phyloP scores from a whole-genome alignment of 2,329 filamentous ascomycete species.

The Talaromyces sp. region DNA sequence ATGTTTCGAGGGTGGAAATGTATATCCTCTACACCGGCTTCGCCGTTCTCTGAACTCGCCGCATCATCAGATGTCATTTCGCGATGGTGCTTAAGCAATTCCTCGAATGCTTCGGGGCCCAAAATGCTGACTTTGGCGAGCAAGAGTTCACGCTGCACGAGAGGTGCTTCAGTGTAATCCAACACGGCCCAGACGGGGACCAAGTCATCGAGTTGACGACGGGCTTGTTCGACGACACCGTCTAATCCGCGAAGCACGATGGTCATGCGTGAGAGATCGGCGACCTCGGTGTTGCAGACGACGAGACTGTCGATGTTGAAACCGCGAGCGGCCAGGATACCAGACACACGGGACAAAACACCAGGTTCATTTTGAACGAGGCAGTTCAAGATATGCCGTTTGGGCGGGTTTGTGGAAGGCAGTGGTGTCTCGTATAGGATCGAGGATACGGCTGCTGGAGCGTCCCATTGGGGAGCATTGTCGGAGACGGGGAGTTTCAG shows the following conservation, averaged over 20 bases:
- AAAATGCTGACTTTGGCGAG: slow-evolving; percentile 96
- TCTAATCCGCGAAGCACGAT: slow-evolving; percentile 96
- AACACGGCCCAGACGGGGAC: slow-evolving; percentile 98
- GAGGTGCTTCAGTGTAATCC: slow-evolving; percentile 86
- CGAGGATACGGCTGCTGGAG: slow-evolving; percentile 90
- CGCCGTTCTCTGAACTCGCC: slow-evolving; percentile 42
- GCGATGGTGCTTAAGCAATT: slow-evolving; percentile 88
- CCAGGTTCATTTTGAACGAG: slow-evolving; percentile 98
- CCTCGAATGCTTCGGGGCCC: slow-evolving; percentile 96
- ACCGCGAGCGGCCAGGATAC: slow-evolving; percentile 88
- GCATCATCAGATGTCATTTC: slow-evolving; percentile 63
- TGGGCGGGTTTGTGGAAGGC: slow-evolving; percentile 75
- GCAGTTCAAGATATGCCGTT: slow-evolving; percentile 95
- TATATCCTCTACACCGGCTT: slow-evolving; percentile 28
- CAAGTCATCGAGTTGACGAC: slow-evolving; percentile 89
- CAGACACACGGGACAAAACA: slow-evolving; percentile 91
- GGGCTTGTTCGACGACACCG: slow-evolving; percentile 93
- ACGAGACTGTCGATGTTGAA: slow-evolving; percentile 99
- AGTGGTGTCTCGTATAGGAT: slow-evolving; percentile 98
- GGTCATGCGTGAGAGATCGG: slow-evolving; percentile 96
- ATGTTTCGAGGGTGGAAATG: slow-evolving; percentile 91
- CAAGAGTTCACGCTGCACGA: slow-evolving; percentile 92
- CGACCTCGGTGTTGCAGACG: slow-evolving; percentile 95
- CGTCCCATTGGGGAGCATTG: slow-evolving; percentile 73
- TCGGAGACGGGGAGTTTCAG: slow-evolving; percentile 74